Conservation (phyloP, 1,284 basidiomycete species). For the Peniophora sp. region DNA sequence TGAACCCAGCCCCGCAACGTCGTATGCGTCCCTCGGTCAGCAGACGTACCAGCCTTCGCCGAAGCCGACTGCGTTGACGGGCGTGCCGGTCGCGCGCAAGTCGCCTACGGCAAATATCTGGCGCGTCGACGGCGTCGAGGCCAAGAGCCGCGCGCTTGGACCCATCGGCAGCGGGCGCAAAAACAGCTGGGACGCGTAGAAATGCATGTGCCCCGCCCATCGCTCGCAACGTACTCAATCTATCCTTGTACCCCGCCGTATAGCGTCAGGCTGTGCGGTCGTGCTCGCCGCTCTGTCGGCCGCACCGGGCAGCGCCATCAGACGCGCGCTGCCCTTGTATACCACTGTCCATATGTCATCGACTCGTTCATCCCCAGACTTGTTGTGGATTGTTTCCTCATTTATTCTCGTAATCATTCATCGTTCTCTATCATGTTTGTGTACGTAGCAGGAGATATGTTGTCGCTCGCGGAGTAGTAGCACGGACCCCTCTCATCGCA, state of each 20-base stretch:
- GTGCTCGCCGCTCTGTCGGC: not conserved
- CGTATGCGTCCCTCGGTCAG: slow-evolving; percentile 1
- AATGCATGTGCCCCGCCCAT: not conserved
- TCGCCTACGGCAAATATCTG: not conserved
- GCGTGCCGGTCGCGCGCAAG: not conserved
- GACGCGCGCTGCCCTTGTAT: too few relatives aligned
- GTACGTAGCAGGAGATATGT: too few relatives aligned
- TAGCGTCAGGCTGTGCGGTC: not conserved
- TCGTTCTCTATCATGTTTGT: too few relatives aligned
- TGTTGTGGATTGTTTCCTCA: not conserved
- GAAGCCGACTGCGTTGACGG: not conserved
- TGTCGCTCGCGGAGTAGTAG: too few relatives aligned
- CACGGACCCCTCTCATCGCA: too few relatives aligned
- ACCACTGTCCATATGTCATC: too few relatives aligned
- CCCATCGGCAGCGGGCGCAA: slow-evolving; percentile 1
- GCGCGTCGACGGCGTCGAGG: not conserved
- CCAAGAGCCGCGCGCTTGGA: not conserved
- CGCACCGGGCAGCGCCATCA: too few relatives aligned
- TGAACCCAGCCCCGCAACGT: slow-evolving; percentile 23
- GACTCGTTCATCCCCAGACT: too few relatives aligned
- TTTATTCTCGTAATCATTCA: too few relatives aligned
- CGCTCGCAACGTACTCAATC: not conserved
- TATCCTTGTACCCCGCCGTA: not conserved
- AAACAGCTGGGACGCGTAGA: slow-evolving; percentile 7
- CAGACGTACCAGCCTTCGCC: not conserved